Conservation (phyloP, 2,329 filamentous ascomycete genomes). For the Elsinoe arachidis region DNA sequence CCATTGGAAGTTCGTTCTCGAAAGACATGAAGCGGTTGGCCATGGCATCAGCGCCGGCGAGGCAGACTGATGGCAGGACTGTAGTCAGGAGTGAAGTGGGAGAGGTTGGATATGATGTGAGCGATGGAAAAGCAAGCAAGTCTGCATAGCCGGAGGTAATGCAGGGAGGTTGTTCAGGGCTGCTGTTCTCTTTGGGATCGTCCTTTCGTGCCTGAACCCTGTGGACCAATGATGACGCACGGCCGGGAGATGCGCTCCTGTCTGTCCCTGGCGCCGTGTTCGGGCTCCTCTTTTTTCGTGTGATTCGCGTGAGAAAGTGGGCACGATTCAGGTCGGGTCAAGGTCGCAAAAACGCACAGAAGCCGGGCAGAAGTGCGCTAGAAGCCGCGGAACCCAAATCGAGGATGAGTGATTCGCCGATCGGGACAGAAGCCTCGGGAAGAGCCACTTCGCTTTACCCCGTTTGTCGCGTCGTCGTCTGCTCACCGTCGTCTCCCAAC, state of each 20-base stretch:
- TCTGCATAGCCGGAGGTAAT: not conserved
- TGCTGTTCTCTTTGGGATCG: too few species aligned
- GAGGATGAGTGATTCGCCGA: not conserved
- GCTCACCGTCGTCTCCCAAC: conserved; percentile 1
- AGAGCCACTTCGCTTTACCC: not conserved
- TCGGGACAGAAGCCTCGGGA: not conserved
- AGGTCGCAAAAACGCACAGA: not conserved
- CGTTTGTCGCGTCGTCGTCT: not conserved
- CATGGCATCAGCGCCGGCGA: conserved; percentile 1
- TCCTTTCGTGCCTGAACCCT: conserved; percentile 1
- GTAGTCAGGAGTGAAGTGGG: not conserved
- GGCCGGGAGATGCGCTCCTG: not conserved
- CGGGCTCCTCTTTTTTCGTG: not conserved
- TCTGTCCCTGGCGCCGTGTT: conserved; percentile 1
- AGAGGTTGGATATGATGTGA: conserved; percentile 1
- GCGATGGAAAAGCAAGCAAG: conserved; percentile 10
- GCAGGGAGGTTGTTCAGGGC: conserved; percentile 2
- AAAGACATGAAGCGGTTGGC: not conserved
- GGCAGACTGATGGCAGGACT: not conserved
- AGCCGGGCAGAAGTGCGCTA: conserved; percentile 1
- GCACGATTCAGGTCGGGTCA: not conserved
- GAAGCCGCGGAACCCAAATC: not conserved
- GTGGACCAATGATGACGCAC: conserved; percentile 10
- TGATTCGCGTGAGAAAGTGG: not conserved
- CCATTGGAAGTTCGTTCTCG: conserved; percentile 8